phyloP scores from a whole-genome alignment of 192 early-diverging fungal species.

The Paraglomus brasilianum region DNA sequence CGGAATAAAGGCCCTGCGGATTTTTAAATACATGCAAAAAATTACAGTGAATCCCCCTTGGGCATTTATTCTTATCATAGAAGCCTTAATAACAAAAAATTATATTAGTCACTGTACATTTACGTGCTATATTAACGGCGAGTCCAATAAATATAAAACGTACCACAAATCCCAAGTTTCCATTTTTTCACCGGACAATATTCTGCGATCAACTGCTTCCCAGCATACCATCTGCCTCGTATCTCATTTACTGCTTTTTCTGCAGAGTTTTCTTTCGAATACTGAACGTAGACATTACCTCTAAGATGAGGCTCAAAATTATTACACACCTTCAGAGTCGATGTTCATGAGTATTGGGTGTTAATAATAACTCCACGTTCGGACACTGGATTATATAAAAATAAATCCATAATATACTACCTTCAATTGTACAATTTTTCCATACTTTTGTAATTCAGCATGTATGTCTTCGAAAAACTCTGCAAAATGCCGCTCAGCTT shows the following conservation, averaged over 20 bases:
- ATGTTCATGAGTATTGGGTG: background rate
- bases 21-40: slow-evolving; percentile 45
- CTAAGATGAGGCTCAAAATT: slow-evolving; percentile 43
- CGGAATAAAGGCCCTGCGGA: slow-evolving; percentile 38
- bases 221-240: slow-evolving; percentile 43
- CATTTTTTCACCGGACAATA: slow-evolving; percentile 44
- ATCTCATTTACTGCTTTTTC: slow-evolving; percentile 36
- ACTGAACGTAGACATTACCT: slow-evolving; percentile 51
- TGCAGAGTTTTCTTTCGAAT: slow-evolving; percentile 41
- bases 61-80: slow-evolving; percentile 32
- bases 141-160: background rate
- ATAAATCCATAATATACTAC: slow-evolving; percentile 11
- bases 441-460: slow-evolving; percentile 37
- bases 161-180: slow-evolving; percentile 50
- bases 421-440: slow-evolving; percentile 46
- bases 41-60: slow-evolving; percentile 44
- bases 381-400: background rate
- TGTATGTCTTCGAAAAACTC: slow-evolving; percentile 49
- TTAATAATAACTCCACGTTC: background rate
- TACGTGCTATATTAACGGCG: background rate
- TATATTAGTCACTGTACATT: background rate
- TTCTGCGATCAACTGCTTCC: slow-evolving; percentile 36
- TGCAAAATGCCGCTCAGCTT: slow-evolving; percentile 39
- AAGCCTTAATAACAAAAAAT: slow-evolving; percentile 4
- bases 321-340: slow-evolving; percentile 37